These are phyloP conservation scores for Physcomitrium patens DNA, from an alignment of 225 moss, liverwort and hornwort species.

Conservation along the genomic window DNA sequence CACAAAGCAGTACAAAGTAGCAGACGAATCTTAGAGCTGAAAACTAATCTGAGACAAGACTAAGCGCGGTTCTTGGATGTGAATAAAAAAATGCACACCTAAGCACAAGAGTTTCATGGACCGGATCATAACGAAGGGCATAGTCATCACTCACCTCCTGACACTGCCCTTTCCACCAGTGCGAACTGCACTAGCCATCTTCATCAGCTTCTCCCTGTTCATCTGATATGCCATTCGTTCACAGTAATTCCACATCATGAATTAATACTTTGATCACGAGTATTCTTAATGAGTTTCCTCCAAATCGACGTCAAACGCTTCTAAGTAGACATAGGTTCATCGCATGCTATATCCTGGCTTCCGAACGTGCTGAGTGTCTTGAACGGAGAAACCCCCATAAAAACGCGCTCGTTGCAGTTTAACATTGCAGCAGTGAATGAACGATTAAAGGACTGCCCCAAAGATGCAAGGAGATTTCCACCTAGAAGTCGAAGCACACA, in stretches of 20 bases:
- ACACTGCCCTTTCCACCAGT: constrained; percentile 76
- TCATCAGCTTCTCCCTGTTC: constrained; percentile 80
- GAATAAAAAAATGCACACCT: not conserved
- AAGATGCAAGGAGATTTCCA: no score
- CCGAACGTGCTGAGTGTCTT: no score
- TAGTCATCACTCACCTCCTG: constrained; percentile 44
- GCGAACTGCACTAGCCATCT: constrained; percentile 77
- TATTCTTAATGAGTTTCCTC: no score
- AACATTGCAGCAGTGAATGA: no score
- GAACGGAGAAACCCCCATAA: no score
- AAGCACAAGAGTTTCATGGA: not conserved
- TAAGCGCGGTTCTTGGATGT: not conserved
- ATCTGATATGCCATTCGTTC: constrained; percentile 46
- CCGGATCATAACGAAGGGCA: not conserved
- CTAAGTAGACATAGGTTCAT: no score
- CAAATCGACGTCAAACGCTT: no score
- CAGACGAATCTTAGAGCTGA: not conserved
- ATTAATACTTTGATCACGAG: not conserved
- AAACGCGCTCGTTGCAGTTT: no score
- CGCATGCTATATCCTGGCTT: no score
- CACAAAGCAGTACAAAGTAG: not conserved
- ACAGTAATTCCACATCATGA: not conserved
- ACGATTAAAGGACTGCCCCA: no score
- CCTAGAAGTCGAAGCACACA: no score
- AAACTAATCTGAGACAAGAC: not conserved